Conservation (phyloP, 441 rosid species). For the Aquilaria agallochum region DNA sequence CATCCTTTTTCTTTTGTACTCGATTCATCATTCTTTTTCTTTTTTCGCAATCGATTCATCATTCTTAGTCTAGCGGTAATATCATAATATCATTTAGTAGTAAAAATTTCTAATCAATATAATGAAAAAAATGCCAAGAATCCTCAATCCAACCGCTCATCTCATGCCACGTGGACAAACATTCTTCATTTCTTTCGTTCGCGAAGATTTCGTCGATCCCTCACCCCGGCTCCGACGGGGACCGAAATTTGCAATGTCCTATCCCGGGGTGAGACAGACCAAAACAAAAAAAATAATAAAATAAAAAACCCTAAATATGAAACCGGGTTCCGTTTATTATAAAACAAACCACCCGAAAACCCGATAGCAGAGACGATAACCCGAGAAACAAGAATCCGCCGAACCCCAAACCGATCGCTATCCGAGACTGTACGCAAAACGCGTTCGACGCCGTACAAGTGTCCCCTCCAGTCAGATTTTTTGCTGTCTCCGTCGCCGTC, state of each 20-base stretch:
- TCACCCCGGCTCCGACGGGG: no score
- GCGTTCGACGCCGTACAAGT: constrained; percentile 46
- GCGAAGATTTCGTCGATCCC: not conserved
- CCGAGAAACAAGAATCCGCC: constrained; percentile 75
- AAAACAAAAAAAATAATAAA: no score
- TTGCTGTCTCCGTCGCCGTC: constrained; percentile 67
- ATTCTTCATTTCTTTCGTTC: not conserved
- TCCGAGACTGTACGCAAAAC: constrained; percentile 78
- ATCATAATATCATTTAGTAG: no score
- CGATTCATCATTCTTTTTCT: no score
- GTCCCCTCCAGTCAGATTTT: constrained; percentile 50
- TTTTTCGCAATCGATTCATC: no score
- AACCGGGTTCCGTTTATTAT: constrained; percentile 86
- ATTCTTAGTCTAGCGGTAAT: no score
- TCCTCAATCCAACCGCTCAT: no score
- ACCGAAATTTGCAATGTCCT: not conserved
- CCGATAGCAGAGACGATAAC: constrained; percentile 73
- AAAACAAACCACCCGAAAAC: constrained; percentile 81
- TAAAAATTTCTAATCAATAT: no score
- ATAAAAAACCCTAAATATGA: constrained; percentile 30
- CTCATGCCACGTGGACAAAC: no score
- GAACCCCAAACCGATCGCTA: constrained; percentile 74
- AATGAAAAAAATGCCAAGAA: no score
- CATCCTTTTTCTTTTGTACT: no score
- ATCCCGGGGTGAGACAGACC: no score